These are phyloP conservation scores for Brassica cretica DNA, from an alignment of 345 rosid genomes.

Conservation along the genomic window DNA sequence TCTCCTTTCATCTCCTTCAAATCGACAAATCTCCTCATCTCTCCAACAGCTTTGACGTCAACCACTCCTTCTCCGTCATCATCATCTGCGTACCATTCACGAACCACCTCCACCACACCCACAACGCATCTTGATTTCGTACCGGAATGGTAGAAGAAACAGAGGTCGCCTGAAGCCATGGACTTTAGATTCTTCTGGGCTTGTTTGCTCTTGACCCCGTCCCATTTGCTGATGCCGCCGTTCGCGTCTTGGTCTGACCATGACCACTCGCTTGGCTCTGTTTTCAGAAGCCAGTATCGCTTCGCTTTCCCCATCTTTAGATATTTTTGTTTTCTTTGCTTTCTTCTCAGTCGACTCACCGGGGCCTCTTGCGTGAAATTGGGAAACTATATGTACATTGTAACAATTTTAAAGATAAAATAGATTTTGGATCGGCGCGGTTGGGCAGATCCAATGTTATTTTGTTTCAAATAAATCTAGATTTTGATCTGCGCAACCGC, in stretches of 20 bases:
- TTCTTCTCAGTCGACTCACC: background rate
- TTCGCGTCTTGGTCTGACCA: conserved; percentile 89
- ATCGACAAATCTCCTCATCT: conserved; percentile 72
- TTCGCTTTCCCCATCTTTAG: conserved; percentile 39
- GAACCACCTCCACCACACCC: conserved; percentile 71
- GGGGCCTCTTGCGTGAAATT: too few relatives aligned
- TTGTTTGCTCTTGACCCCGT: conserved; percentile 90
- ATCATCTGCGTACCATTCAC: conserved; percentile 60
- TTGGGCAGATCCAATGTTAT: too few relatives aligned
- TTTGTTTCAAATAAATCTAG: too few relatives aligned
- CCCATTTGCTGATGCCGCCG: conserved; percentile 75
- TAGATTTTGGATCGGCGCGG: too few relatives aligned
- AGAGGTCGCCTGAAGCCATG: conserved; percentile 69
- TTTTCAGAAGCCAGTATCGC: conserved; percentile 80
- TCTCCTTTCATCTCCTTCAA: conserved; percentile 78
- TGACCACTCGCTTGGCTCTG: conserved; percentile 96
- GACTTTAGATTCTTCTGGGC: conserved; percentile 84
- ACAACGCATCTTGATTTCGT: conserved; percentile 66
- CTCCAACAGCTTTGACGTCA: conserved; percentile 77
- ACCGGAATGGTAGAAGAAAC: conserved; percentile 97
- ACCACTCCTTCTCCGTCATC: conserved; percentile 51
- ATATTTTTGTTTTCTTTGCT: background rate
- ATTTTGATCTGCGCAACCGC: too few relatives aligned
- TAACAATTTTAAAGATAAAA: too few relatives aligned
- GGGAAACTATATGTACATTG: too few relatives aligned